Conservation (phyloP, 345 rosid species). For the Rhodomyrtus tomentosa region DNA sequence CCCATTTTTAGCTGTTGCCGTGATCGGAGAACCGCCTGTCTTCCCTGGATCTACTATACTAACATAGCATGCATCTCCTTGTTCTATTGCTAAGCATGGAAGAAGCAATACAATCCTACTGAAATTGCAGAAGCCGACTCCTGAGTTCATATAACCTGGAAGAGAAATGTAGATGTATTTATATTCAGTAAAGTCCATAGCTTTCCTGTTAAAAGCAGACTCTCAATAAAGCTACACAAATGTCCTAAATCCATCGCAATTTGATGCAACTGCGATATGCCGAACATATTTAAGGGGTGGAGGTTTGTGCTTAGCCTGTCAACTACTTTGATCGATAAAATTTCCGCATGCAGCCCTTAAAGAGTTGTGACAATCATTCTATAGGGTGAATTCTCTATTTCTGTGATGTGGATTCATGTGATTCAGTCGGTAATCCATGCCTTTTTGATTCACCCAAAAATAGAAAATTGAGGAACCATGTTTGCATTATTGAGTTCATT, state of each 20-base stretch:
- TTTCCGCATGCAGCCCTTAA: not conserved
- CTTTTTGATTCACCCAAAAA: not conserved
- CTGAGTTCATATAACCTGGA: not conserved
- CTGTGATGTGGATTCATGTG: not conserved
- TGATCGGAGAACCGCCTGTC: not conserved
- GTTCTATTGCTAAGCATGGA: not conserved
- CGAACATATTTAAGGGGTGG: not conserved
- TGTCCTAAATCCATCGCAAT: not conserved
- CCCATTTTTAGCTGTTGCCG: not conserved
- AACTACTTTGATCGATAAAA: not conserved
- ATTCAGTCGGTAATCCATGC: not conserved
- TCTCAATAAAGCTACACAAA: not conserved
- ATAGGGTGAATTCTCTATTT: not conserved
- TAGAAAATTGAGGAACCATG: not conserved
- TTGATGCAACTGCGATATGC: not conserved
- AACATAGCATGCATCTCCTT: not conserved
- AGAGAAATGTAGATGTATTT: not conserved
- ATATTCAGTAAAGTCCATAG: not conserved
- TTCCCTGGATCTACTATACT: not conserved
- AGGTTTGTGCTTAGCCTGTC: not conserved
- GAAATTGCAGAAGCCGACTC: not conserved
- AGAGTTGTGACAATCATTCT: not conserved
- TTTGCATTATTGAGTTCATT: not conserved
- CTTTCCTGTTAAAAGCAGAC: not conserved
- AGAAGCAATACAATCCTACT: not conserved